Evolutionary conservation across 2,329 filamentous ascomycete genomes (phyloP).

Genomic region (Xylariales sp.): DNA sequence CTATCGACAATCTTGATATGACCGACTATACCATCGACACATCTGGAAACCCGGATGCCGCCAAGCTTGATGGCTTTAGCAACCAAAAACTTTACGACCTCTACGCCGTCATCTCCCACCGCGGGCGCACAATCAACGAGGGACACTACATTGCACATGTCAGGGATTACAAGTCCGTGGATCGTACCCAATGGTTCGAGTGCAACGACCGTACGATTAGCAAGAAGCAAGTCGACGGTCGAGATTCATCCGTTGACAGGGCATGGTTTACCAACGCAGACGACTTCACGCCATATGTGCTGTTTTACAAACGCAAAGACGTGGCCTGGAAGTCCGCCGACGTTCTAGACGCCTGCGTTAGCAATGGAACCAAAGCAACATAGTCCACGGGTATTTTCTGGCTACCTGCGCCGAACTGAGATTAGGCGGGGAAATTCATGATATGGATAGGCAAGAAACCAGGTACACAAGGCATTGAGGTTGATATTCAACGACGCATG

Average conservation of each 20-base stretch:
- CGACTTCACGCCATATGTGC: constrained; percentile 12
- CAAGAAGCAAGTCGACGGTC: neutral
- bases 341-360: neutral
- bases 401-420: no score
- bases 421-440: no score
- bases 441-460: no score
- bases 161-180: constrained; percentile 38
- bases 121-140: constrained; percentile 59
- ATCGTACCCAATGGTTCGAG: constrained; percentile 42
- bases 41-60: constrained; percentile 8
- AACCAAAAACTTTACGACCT: constrained; percentile 73
- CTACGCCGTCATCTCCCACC: constrained; percentile 79
- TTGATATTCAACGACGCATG: no score
- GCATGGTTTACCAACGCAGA: constrained; percentile 7
- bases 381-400: no score
- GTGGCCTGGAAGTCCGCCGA: constrained; percentile 4
- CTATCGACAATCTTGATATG: constrained; percentile 63
- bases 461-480: no score
- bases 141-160: constrained; percentile 80
- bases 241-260: neutral
- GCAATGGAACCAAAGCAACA: no score
- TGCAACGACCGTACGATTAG: constrained; percentile 40
- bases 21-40: constrained; percentile 29
- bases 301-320: constrained; percentile 21
- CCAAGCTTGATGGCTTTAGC: constrained; percentile 36